Conservation (phyloP, 2,329 filamentous ascomycete species). For the Colletotrichum sp. region DNA sequence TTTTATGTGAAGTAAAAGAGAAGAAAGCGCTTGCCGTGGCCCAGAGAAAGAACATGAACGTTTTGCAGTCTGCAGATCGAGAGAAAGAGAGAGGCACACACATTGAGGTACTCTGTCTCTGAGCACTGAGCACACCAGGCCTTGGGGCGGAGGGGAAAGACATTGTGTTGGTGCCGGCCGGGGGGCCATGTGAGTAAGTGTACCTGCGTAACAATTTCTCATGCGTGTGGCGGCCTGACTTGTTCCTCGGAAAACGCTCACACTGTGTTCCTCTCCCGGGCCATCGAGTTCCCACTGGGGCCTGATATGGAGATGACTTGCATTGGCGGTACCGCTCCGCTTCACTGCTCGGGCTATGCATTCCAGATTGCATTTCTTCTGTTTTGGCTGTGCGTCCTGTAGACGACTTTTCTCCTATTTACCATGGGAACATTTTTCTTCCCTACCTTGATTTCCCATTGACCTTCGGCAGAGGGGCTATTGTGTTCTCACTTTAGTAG, state of each 20-base stretch:
- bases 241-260: neutral
- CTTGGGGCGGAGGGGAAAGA: neutral
- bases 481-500: too few species aligned
- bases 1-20: neutral
- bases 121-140: neutral
- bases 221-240: neutral
- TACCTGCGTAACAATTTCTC: conserved; percentile 10
- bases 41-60: neutral
- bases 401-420: too few species aligned
- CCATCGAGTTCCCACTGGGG: neutral
- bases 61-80: neutral
- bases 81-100: neutral
- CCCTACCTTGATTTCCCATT: neutral
- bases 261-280: conserved; percentile 3
- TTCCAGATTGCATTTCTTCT: neutral
- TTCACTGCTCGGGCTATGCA: neutral
- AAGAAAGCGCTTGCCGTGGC: neutral
- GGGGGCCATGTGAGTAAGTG: neutral
- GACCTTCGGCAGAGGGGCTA: too few species aligned
- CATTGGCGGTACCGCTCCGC: neutral
- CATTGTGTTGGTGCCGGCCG: neutral
- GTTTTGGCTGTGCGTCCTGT: too few species aligned
- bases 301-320: neutral
- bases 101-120: neutral
- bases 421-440: neutral